Conservation (phyloP, 2,329 filamentous ascomycete species). For the Byssochlamys sp. region DNA sequence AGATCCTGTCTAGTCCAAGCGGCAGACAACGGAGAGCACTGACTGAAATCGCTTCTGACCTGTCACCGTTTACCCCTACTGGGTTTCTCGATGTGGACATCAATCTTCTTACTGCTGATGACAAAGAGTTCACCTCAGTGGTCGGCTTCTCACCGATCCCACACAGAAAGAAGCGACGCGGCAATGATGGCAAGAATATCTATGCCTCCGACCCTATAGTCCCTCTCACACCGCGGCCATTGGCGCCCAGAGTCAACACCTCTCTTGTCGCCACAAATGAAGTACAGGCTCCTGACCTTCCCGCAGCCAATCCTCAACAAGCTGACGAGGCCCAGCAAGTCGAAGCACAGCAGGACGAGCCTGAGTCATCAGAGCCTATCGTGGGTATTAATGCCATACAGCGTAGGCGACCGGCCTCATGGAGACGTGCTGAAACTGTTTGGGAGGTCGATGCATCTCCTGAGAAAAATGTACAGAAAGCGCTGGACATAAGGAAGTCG, state of each 20-base stretch:
- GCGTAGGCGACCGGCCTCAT: conserved; percentile 13
- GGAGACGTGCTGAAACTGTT: conserved; percentile 18
- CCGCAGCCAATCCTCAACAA: background rate
- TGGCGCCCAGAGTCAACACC: conserved; percentile 6
- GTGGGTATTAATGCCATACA: conserved; percentile 6
- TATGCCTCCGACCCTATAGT: conserved; percentile 20
- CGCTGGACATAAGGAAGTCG: conserved; percentile 2
- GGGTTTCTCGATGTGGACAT: conserved; percentile 26
- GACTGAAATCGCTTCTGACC: conserved; percentile 34
- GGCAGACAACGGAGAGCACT: conserved; percentile 28
- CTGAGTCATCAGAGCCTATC: background rate
- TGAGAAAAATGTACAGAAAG: conserved; percentile 12
- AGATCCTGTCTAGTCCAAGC: conserved; percentile 30
- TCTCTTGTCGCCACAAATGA: conserved; percentile 9
- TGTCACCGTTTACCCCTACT: conserved; percentile 28
- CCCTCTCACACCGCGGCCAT: conserved; percentile 15
- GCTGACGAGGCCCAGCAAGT: background rate
- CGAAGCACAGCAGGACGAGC: background rate
- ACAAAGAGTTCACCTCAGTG: conserved; percentile 28
- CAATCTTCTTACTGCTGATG: conserved; percentile 30
- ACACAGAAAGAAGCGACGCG: conserved; percentile 29
- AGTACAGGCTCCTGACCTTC: conserved; percentile 5
- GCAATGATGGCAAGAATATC: conserved; percentile 22
- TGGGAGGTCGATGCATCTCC: conserved; percentile 30
- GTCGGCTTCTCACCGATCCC: conserved; percentile 24